These are phyloP conservation scores for Cladosporium phlei DNA, from an alignment of 2,329 filamentous ascomycete genomes.

Conservation along the genomic window DNA sequence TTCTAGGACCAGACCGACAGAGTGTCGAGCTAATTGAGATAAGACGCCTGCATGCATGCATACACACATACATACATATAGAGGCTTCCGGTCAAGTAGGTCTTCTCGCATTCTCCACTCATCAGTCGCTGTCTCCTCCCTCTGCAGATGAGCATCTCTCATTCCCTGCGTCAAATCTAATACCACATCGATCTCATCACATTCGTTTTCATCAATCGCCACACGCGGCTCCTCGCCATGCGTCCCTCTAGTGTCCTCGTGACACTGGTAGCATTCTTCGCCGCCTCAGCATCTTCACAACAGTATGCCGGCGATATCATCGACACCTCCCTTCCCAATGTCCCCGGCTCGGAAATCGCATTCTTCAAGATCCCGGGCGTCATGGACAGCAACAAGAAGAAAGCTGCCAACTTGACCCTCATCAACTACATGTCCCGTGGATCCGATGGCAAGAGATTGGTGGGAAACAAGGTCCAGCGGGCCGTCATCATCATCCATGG, in stretches of 20 bases:
- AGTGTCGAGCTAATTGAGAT: no score
- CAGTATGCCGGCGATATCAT: slow-evolving; percentile 33
- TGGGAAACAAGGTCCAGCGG: slow-evolving; percentile 25
- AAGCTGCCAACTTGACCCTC: slow-evolving; percentile 29
- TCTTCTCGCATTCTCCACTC: neutral
- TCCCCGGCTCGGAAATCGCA: slow-evolving; percentile 32
- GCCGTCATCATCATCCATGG: slow-evolving; percentile 36
- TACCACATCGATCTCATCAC: neutral
- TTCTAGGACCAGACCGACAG: no score
- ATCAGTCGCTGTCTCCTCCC: no score
- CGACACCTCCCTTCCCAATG: slow-evolving; percentile 25
- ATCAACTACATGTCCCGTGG: slow-evolving; percentile 33
- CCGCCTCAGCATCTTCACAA: slow-evolving; percentile 20
- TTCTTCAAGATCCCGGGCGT: slow-evolving; percentile 31
- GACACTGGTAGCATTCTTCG: slow-evolving; percentile 15
- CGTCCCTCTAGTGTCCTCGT: slow-evolving; percentile 13
- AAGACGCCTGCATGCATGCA: no score
- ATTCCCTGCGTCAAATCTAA: neutral
- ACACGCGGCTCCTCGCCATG: slow-evolving; percentile 6
- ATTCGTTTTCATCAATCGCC: no score
- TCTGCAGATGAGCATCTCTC: neutral
- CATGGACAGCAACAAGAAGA: slow-evolving; percentile 19
- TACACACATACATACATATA: no score
- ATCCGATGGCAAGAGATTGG: slow-evolving; percentile 24
- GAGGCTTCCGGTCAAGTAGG: no score